Conservation (phyloP, 441 rosid genomes). For the Geranium incanum region DNA sequence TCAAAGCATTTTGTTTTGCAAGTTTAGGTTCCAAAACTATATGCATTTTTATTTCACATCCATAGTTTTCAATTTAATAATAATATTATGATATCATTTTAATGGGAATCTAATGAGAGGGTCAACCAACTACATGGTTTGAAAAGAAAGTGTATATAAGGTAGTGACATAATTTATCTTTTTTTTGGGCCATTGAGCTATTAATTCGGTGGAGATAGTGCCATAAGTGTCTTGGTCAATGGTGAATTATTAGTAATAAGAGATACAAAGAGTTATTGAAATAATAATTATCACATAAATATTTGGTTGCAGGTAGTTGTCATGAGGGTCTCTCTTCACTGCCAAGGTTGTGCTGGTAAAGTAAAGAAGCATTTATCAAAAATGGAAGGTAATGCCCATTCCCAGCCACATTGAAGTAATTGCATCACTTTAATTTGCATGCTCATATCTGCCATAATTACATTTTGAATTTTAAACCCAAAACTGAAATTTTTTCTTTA, state of each 20-base stretch:
- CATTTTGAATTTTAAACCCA: no score
- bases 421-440: not conserved
- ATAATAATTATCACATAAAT: not conserved
- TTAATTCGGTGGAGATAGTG: not conserved
- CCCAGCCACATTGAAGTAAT: not conserved
- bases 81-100: no score
- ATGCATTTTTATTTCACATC: no score
- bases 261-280: not conserved
- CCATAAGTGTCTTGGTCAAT: not conserved
- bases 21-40: no score
- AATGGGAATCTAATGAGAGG: no score
- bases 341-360: conserved; percentile 68
- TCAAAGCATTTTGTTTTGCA: no score
- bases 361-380: conserved; percentile 58
- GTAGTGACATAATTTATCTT: not conserved
- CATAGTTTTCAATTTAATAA: no score
- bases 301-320: conserved; percentile 45
- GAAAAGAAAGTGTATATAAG: not conserved
- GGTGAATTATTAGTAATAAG: not conserved
- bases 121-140: no score
- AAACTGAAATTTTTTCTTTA: no score
- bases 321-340: conserved; percentile 59
- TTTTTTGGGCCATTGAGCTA: not conserved
- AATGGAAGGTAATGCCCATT: conserved; percentile 49
- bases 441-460: no score